Evolutionary conservation across 108 stramenopile genomes (phyloP).

Genomic region (Craspedostauros australis): DNA sequence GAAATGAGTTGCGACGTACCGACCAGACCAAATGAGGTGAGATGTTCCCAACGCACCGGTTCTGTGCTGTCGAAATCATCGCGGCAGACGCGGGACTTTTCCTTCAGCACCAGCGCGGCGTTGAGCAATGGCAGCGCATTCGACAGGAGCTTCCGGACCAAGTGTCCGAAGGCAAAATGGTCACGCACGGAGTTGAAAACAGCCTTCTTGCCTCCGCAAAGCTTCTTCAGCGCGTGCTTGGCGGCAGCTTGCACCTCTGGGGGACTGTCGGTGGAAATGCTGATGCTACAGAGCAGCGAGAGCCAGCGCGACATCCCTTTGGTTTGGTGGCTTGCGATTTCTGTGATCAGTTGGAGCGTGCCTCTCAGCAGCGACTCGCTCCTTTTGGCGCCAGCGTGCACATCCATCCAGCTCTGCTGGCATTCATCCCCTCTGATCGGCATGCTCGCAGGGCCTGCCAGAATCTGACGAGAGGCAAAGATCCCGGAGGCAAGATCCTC

Average conservation of each 20-base stretch:
- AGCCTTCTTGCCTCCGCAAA: conserved; percentile 59
- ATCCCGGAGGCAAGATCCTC: too few relatives aligned
- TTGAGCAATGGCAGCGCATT: conserved; percentile 26
- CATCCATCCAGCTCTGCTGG: too few relatives aligned
- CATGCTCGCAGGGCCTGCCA: too few relatives aligned
- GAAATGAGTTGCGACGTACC: conserved; percentile 65
- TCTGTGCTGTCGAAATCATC: conserved; percentile 31
- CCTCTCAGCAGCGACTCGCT: conserved; percentile 17
- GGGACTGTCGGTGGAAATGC: conserved; percentile 25
- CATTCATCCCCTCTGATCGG: too few relatives aligned
- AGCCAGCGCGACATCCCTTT: conserved; percentile 49
- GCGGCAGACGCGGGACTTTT: conserved; percentile 54
- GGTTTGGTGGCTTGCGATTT: conserved; percentile 34
- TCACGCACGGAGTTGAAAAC: conserved; percentile 65
- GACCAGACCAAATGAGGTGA: conserved; percentile 45
- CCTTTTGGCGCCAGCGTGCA: neutral
- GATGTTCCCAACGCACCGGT: conserved; percentile 31
- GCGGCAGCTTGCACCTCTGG: conserved; percentile 32
- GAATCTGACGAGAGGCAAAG: too few relatives aligned
- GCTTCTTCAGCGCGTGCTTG: conserved; percentile 45
- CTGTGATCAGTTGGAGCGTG: conserved; percentile 39
- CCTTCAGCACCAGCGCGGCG: conserved; percentile 41
- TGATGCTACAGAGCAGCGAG: conserved; percentile 63
- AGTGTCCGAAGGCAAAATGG: conserved; percentile 61
- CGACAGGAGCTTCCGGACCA: conserved; percentile 41